Conservation (phyloP, 106 monocot genomes). For the Allium sativum region DNA sequence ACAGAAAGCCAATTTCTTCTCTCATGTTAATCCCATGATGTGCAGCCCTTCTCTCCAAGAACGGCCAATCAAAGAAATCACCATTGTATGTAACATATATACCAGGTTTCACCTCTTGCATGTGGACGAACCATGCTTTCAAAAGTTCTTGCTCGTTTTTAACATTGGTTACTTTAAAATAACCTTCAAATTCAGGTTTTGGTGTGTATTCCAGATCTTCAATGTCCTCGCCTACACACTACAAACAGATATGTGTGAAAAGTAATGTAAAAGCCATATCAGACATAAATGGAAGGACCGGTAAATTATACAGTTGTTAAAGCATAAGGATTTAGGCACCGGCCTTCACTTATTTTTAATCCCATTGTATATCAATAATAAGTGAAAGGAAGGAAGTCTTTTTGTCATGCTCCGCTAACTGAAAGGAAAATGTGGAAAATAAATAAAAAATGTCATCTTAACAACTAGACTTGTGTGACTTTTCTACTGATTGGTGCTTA, state of each 20-base stretch:
- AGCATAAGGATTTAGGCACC: neutral
- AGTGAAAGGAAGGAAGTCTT: too few relatives aligned
- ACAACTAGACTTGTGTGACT: too few relatives aligned
- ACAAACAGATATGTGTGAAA: neutral
- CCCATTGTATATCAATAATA: too few relatives aligned
- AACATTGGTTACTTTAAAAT: conserved; percentile 79
- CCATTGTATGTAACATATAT: conserved; percentile 99
- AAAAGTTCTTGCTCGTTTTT: conserved; percentile 90
- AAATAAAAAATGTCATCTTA: too few relatives aligned
- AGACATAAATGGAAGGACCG: too few relatives aligned
- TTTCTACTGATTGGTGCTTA: too few relatives aligned
- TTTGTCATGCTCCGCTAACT: too few relatives aligned
- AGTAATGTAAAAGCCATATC: neutral
- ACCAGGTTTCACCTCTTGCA: conserved; percentile 91
- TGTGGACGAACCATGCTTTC: conserved; percentile 81
- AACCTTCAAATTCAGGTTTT: conserved; percentile 97
- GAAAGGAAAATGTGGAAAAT: too few relatives aligned
- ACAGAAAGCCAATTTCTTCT: conserved; percentile 89
- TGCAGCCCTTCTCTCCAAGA: conserved; percentile 88
- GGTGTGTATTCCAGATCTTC: conserved; percentile 98
- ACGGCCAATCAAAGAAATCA: conserved; percentile 99
- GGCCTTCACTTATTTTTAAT: too few relatives aligned
- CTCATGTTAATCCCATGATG: conserved; percentile 86
- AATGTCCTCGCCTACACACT: conserved; percentile 96
- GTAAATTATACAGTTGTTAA: neutral